Evolutionary conservation across 2,329 filamentous ascomycete genomes (phyloP), one percentile per base, ranked within the genome.

Genomic region (Clonostachys solani): DNA sequence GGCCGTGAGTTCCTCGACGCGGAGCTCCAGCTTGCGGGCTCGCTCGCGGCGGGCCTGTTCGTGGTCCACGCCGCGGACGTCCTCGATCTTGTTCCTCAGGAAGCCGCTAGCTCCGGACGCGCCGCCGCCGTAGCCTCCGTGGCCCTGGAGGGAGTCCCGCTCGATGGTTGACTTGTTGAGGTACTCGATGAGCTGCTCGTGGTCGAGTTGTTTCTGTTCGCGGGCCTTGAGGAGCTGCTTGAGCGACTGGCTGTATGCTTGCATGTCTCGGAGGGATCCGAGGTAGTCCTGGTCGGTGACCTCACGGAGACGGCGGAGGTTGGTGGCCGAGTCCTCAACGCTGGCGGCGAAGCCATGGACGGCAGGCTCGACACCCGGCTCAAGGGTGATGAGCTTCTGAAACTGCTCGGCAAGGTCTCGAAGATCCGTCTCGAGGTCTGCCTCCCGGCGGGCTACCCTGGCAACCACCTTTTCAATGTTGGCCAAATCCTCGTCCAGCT

Each of bases 161-260:
- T 99, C 94, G 5, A 83, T 73, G 4, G 89, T 90, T 1, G 89
- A 90, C 65, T 95, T 96, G 70, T 89, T 89, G 46, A 96, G 87
- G 66, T 97, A 97, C 63, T 97, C 92, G 29, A 91, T 95, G 34
- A 99, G 78, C 54, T 90, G 92, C 69, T 99, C 94, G 60, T 92
- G 96, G 71, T 99, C 94, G 49, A 99, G 86, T 65, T 99, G 94
- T 65, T 99, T 99, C 71, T 95, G 91, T 71, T 99, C 94, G 35
- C 94, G 86, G 2, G 89, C 89, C 66, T 95, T 95, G 53, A 99
- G 83, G 6, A 99, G 83, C 19, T 83, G 78, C 67, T 95, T 95
- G 42, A 97, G 74, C 0, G 91, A 87, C n/a, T 81, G 72, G 54
- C 91, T 92, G 68, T 97, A 99, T 23, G 91, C 87, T 58, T 95